These are phyloP conservation scores for Linnemannia hyalina DNA, from an alignment of 192 early-diverging fungal species.

Conservation along the genomic window DNA sequence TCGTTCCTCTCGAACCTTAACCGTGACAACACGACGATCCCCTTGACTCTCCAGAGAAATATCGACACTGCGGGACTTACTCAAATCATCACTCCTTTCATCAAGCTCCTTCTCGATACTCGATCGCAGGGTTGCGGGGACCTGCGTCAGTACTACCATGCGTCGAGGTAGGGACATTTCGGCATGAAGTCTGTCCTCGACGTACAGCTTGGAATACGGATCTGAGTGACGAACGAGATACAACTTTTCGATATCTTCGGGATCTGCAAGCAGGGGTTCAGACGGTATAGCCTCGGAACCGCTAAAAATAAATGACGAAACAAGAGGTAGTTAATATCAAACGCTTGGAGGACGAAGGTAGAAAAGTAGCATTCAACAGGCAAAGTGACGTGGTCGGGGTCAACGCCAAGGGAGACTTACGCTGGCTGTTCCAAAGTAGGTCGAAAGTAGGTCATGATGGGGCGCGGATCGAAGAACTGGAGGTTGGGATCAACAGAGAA, in stretches of 20 bases:
- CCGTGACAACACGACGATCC: background rate
- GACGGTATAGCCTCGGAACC: background rate
- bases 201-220: slow-evolving; percentile 6
- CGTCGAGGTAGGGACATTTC: slow-evolving; percentile 26
- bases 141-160: slow-evolving; percentile 12
- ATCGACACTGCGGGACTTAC: background rate
- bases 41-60: background rate
- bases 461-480: slow-evolving; percentile 24
- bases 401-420: slow-evolving; percentile 16
- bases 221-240: slow-evolving; percentile 22
- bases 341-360: too few species aligned
- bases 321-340: background rate
- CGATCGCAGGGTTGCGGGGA: slow-evolving; percentile 30
- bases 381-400: background rate
- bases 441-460: slow-evolving; percentile 23
- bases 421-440: background rate
- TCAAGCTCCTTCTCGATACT: slow-evolving; percentile 18
- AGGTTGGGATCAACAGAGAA: slow-evolving; percentile 36
- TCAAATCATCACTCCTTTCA: slow-evolving; percentile 1
- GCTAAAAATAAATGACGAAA: background rate
- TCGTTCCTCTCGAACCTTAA: slow-evolving; percentile 8
- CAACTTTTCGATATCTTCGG: background rate
- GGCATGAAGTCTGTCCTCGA: slow-evolving; percentile 23
- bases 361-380: background rate
- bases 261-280: slow-evolving; percentile 2